Evolutionary conservation across 1,139 yeast species (phyloP).

Genomic region (Nakaseomyces bracarensis): DNA sequence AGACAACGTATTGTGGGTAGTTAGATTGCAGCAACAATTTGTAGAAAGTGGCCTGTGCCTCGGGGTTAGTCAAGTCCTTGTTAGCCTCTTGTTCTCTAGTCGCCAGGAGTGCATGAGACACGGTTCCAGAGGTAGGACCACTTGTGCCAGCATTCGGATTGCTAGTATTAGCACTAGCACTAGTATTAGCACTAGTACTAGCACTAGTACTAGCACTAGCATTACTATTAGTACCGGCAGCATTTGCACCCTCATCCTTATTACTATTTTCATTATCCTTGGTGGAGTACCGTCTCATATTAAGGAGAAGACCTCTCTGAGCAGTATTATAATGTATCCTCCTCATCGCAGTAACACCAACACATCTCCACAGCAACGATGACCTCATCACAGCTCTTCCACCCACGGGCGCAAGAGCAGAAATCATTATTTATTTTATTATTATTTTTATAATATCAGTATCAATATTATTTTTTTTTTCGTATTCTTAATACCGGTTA

Average conservation of each 20-base stretch:
- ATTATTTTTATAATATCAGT: too few species aligned
- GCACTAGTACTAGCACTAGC: too few species aligned
- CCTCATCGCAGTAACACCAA: background rate
- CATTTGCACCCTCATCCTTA: background rate
- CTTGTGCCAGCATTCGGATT: background rate
- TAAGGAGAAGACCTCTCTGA: too few species aligned
- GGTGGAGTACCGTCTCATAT: background rate
- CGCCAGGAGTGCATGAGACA: slow-evolving; percentile 40
- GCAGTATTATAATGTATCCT: too few species aligned
- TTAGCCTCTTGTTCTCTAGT: slow-evolving; percentile 79
- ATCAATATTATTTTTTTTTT: too few species aligned
- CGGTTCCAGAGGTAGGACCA: slow-evolving; percentile 4
- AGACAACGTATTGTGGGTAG: slow-evolving; percentile 88
- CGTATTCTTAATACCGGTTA: too few species aligned
- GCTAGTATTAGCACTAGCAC: background rate
- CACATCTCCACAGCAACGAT: background rate
- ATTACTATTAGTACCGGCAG: background rate
- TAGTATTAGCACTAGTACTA: background rate
- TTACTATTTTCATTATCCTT: background rate
- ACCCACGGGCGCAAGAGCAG: slow-evolving; percentile 2
- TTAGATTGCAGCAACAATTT: slow-evolving; percentile 59
- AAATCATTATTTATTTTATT: background rate
- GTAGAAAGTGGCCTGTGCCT: slow-evolving; percentile 75
- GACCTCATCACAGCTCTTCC: background rate
- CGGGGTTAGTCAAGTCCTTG: slow-evolving; percentile 55